Percentiles rank a stretch among this genome's conserved stretches.
Conservation (phyloP, 352 stramenopile species). For the Globisporangium heterothallicum region DNA sequence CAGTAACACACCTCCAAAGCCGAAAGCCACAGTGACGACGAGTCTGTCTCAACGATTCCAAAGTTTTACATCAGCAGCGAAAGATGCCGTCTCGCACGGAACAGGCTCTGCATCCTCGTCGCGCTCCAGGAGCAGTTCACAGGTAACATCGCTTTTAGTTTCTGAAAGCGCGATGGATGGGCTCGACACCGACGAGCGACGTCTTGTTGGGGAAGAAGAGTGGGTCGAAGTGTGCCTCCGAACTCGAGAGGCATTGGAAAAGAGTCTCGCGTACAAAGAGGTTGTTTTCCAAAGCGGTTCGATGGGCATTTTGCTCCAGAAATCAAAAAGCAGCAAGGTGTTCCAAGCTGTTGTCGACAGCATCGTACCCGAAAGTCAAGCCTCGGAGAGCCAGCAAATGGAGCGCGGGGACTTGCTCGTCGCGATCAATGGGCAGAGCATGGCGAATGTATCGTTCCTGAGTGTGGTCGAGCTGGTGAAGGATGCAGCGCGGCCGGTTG, state of each 20-base stretch:
- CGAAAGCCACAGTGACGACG: conserved; percentile 22
- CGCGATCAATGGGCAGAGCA: conserved; percentile 63
- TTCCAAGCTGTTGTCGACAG: conserved; percentile 78
- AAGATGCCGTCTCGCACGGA: conserved; percentile 45
- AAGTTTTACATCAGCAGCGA: conserved; percentile 60
- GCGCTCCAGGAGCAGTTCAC: conserved; percentile 15
- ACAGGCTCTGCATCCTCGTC: conserved; percentile 16
- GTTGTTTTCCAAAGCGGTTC: conserved; percentile 65
- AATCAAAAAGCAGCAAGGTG: conserved; percentile 52
- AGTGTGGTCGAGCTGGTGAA: conserved; percentile 78
- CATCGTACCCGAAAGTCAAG: conserved; percentile 75
- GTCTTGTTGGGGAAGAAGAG: conserved; percentile 50
- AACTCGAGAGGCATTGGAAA: conserved; percentile 42
- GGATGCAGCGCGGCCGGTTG: conserved; percentile 50
- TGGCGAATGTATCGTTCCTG: conserved; percentile 58
- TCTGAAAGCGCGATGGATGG: conserved; percentile 5
- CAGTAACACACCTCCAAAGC: neutral
- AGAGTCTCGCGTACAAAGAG: conserved; percentile 49
- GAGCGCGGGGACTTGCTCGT: conserved; percentile 67
- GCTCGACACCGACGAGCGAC: conserved; percentile 25
- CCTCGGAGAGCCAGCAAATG: conserved; percentile 60
- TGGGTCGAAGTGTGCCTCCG: conserved; percentile 71
- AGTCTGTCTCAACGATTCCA: conserved; percentile 62
- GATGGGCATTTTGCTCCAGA: conserved; percentile 79
- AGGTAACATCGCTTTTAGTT: conserved; percentile 7